Evolutionary conservation across 306 rosid species (phyloP).

Genomic region (Cyamopsis tetragonoloba): DNA sequence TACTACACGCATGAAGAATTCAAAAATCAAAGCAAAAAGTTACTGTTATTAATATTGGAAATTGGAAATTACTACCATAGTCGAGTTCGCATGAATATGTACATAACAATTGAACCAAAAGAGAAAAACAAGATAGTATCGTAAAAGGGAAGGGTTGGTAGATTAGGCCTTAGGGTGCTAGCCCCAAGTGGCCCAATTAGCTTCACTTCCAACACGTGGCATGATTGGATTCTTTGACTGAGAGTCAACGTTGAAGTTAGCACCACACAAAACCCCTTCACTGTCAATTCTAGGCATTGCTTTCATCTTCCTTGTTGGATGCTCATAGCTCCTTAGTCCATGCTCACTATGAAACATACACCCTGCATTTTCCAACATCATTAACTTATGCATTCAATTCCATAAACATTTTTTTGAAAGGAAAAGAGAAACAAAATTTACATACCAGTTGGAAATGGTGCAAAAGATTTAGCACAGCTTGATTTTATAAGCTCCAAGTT

Average conservation of each 20-base stretch:
- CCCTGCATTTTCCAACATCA: conserved; percentile 48
- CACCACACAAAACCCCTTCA: conserved; percentile 92
- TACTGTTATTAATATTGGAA: neutral
- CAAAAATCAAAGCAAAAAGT: neutral
- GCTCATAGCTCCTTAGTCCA: conserved; percentile 80
- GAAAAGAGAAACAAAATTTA: neutral
- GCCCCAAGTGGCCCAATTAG: conserved; percentile 85
- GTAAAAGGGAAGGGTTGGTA: conserved; percentile 10
- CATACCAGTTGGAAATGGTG: conserved; percentile 87
- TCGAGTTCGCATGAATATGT: conserved; percentile 13
- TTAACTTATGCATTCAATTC: neutral
- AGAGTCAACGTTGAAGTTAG: conserved; percentile 79
- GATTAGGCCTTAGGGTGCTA: conserved; percentile 10
- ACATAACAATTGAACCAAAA: conserved; percentile 4
- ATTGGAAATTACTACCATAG: neutral
- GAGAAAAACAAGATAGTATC: neutral
- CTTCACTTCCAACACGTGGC: conserved; percentile 99
- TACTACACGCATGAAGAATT: neutral
- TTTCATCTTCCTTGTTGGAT: conserved; percentile 84
- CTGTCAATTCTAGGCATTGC: conserved; percentile 95
- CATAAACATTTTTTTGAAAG: neutral
- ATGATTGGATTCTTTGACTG: conserved; percentile 57
- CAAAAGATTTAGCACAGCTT: conserved; percentile 92
- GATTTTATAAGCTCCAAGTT: conserved; percentile 60
- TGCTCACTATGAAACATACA: conserved; percentile 86